Evolutionary conservation across 192 early-diverging fungal species (phyloP), one percentile per base, ranked within the genome.

Genomic region (Lobosporangium transversale): DNA sequence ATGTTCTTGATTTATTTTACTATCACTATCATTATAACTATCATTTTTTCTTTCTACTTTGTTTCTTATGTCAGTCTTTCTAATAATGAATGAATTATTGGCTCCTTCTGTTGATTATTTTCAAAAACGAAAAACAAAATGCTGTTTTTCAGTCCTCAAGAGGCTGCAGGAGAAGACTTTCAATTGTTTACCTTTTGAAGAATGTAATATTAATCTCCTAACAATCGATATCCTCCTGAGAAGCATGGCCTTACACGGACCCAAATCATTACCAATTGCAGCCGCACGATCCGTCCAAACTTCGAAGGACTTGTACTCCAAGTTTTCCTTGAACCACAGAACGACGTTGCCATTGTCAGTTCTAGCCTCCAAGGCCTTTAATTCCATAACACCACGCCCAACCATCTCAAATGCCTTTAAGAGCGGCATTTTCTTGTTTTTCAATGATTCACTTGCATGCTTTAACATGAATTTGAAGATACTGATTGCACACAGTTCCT

Each of bases 401-500:
- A 75, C 71, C 71, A 75, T 75, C 51, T 75, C 71, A n/a, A 75
- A 51, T 2, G 71, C 71, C 29, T 75, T 63, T 44, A 75, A 40
- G 71, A 75, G 66, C 31, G 71, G 71, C 29, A 75, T 75, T 2
- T 62, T 75, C 52, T 75, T 75, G 51, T 66, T 66, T 45, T 75
- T 75, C 63, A 45, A 66, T 23, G 71, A 75, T 0, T 63, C 71
- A 7, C 57, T 37, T n/a, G 71, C 56, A 27, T 75, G 47, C 51
- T 75, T 75, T 10, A 75, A 23, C 7, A 75, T 63, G 32, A 75
- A 75, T 44, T 75, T 75, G 24, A 63, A 75, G 52, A 75, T 75
- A 4, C 71, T 63, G 33, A 75, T 66, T 4, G 71, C 71, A 17
- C 71, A 75, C 48, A 75, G 45, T 0, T 20, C 48, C 44, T 74